These are phyloP conservation scores for Manihot esculenta DNA, from an alignment of 441 rosid genomes.

Conservation along the genomic window DNA sequence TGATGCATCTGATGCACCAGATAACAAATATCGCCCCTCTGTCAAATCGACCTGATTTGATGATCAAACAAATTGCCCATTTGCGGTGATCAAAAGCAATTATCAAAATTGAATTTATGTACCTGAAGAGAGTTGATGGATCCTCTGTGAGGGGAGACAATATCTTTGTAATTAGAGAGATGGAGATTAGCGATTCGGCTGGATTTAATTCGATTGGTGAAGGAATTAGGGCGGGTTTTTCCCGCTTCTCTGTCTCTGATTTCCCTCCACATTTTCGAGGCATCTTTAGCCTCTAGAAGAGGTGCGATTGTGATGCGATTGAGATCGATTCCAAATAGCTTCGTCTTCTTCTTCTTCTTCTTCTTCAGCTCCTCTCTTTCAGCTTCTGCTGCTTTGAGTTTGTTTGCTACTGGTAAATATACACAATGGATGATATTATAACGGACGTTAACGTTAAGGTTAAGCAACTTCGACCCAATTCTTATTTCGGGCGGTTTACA, in stretches of 20 bases:
- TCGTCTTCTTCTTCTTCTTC: not conserved
- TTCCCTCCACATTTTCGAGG: constrained; percentile 89
- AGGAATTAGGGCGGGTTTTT: constrained; percentile 55
- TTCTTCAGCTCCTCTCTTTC: no score
- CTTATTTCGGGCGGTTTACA: no score
- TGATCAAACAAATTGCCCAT: constrained; percentile 19
- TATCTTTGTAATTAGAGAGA: constrained; percentile 77
- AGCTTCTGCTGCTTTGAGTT: not conserved
- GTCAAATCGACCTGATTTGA: constrained; percentile 83
- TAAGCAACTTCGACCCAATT: no score
- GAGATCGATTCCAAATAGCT: not conserved
- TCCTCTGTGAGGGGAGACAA: constrained; percentile 80
- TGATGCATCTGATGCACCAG: constrained; percentile 86
- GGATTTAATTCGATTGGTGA: constrained; percentile 60
- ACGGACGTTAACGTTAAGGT: not conserved
- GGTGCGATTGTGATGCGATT: not conserved
- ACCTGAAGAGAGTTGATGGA: constrained; percentile 92
- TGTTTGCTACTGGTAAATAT: no score
- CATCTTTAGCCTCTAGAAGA: constrained; percentile 56
- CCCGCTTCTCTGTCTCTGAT: constrained; percentile 83
- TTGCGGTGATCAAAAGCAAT: not conserved
- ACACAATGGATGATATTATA: not conserved
- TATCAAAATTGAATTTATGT: not conserved
- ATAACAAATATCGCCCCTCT: constrained; percentile 77
- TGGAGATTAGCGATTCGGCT: constrained; percentile 53